A percentile compares a stretch with the other conserved stretches of the same genome.
These are phyloP conservation scores for Ogataea henricii DNA, from an alignment of 805 yeast genomes.

Conservation along the genomic window DNA sequence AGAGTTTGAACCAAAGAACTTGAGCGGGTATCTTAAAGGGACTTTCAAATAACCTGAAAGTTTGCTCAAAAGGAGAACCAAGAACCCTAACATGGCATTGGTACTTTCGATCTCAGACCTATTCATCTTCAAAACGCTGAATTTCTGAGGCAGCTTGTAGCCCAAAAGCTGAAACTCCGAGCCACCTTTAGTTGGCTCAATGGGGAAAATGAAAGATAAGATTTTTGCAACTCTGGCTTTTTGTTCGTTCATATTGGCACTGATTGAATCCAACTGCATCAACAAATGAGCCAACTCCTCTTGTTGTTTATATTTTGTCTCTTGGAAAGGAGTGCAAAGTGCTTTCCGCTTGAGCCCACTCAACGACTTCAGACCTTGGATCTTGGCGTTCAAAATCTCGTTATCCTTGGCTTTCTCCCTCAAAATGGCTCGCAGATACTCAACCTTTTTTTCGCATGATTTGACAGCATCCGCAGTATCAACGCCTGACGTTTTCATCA, in stretches of 20 bases:
- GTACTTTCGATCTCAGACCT: constrained; percentile 40
- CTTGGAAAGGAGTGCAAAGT: background rate
- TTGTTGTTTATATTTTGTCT: constrained; percentile 1
- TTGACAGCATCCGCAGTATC: background rate
- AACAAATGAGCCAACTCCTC: constrained; percentile 19
- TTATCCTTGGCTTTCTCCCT: constrained; percentile 3
- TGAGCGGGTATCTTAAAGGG: constrained; percentile 51
- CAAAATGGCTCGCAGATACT: constrained; percentile 5
- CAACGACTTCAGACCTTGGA: constrained; percentile 1
- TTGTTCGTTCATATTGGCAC: constrained; percentile 18
- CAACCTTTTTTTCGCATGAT: background rate
- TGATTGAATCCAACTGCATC: constrained; percentile 16
- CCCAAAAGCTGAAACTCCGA: constrained; percentile 34
- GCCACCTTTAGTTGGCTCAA: constrained; percentile 24
- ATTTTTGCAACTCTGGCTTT: constrained; percentile 29
- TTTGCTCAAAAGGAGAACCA: constrained; percentile 43
- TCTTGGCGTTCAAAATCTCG: constrained; percentile 1
- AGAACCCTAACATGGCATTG: constrained; percentile 51
- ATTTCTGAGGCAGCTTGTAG: constrained; percentile 31
- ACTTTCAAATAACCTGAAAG: constrained; percentile 44
- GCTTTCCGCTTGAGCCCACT: constrained; percentile 1
- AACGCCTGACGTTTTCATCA: background rate
- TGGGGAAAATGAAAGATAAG: constrained; percentile 36
- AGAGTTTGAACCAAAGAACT: constrained; percentile 49
- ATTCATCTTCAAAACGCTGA: constrained; percentile 24